Percentiles rank a stretch among this genome's conserved stretches.
Evolutionary conservation across 108 stramenopile species (phyloP).

Genomic region (Nannochloropsis oceanica): DNA sequence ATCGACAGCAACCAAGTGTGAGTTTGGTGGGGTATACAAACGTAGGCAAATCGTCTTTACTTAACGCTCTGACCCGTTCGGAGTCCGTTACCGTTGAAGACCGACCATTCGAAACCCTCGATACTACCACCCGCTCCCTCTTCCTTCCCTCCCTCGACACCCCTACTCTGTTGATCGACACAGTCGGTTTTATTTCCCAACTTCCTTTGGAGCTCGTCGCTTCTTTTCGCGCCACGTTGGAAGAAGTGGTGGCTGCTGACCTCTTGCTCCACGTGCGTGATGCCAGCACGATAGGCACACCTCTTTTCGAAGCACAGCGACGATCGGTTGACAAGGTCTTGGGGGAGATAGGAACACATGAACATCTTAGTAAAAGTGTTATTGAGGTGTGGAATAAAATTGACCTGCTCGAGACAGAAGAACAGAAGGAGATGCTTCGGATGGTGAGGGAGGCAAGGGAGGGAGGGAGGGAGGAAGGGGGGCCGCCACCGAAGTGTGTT

Average conservation of each 20-base stretch:
- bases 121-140: conserved; percentile 80
- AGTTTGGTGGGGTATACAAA: conserved; percentile 89
- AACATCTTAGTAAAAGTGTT: not conserved
- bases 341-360: conserved; percentile 4
- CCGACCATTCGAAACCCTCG: conserved; percentile 83
- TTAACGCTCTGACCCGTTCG: conserved; percentile 65
- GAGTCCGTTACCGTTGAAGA: conserved; percentile 64
- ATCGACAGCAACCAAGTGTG: conserved; percentile 34
- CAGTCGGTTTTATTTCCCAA: conserved; percentile 90
- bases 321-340: conserved; percentile 3
- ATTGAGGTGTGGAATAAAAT: conserved; percentile 29
- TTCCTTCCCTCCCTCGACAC: conserved; percentile 51
- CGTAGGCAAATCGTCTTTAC: conserved; percentile 73
- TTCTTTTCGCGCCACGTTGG: conserved; percentile 82
- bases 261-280: conserved; percentile 78
- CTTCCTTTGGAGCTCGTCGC: conserved; percentile 81
- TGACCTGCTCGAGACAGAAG: not conserved
- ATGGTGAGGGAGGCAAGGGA: not conserved
- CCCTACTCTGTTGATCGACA: conserved; percentile 80
- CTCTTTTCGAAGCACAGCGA: not conserved
- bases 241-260: conserved; percentile 78
- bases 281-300: conserved; percentile 21
- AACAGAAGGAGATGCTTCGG: not conserved
- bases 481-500: not conserved
- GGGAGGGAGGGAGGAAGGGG: not conserved